Base-by-base conservation (phyloP, 495 filamentous ascomycete species). In the Aspergillus affinis region DNA sequence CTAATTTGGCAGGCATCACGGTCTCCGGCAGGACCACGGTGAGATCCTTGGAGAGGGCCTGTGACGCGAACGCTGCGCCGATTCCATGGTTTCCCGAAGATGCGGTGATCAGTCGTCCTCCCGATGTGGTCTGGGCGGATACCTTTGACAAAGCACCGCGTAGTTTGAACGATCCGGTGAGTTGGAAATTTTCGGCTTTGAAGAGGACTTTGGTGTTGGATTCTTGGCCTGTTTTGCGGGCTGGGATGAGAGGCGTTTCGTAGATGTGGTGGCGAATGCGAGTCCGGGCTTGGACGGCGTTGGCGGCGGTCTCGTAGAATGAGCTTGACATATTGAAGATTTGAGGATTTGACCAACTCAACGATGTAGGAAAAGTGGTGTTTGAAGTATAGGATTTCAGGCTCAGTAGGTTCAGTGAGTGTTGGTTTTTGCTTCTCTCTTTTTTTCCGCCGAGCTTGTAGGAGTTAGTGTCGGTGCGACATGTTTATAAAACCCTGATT, bases 171-270 rank as follows among this genome's bases (percentile, higher is more conserved):
- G 55, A 58, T 10, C 55, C 55, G 10, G 55, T 58, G 26, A 30
- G 26, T 20, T 58, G 55, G 55, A 58, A 58, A 12, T 58, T 58
- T 21, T 58, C 55, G 2, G 47, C 48, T 23, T 58, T 58, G 45
- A 58, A 45, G 29, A 55, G 52, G 6, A 55, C 32, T 1, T 50
- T 36, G 10, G 45, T 13, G 13, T 41, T 15, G 12, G 3, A 19
- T 8, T 1, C 17, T 20, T 50, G 48, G n/a, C 55, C 21, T 21
- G 21, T 47, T 41, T 12, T 49, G 20, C 47, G 17, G 48, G 49
- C 41, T 7, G 32, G 48, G 18, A 51, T 26, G 30, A 52, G 52
- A 5, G 52, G 52, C 21, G 52, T 55, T 20, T 55, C 32, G 32
- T 55, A 45, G 52, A 55, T 45, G 52, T 55, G 52, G 4, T 45